phyloP scores from a whole-genome alignment of 352 stramenopile genomes.

The Pythium grandisporangium region DNA sequence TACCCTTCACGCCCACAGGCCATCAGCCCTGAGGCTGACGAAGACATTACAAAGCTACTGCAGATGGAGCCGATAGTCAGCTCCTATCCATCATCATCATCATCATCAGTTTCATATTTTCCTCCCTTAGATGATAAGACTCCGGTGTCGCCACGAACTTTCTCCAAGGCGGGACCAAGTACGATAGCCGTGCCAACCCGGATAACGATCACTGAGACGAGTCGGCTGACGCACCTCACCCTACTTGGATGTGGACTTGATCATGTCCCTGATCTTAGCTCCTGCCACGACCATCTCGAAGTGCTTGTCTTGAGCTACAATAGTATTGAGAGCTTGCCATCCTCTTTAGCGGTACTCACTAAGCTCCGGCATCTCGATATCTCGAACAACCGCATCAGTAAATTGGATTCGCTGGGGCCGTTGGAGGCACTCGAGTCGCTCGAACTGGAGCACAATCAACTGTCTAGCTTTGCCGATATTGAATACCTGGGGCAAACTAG shows the following conservation, averaged over 20 bases:
- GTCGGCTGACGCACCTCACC: too few relatives aligned
- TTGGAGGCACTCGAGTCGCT: conserved; percentile 27
- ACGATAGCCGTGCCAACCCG: too few relatives aligned
- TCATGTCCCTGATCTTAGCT: conserved; percentile 28
- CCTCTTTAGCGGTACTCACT: conserved; percentile 17
- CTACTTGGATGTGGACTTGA: conserved; percentile 47
- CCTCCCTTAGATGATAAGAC: too few relatives aligned
- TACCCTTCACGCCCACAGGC: too few relatives aligned
- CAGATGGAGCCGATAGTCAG: too few relatives aligned
- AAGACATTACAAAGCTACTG: too few relatives aligned
- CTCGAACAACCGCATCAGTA: conserved; percentile 49
- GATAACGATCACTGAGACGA: too few relatives aligned
- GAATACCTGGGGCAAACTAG: conserved; percentile 11
- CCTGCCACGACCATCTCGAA: conserved; percentile 32
- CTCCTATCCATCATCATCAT: too few relatives aligned
- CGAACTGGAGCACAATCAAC: conserved; percentile 57
- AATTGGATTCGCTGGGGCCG: conserved; percentile 30
- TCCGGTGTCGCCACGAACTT: too few relatives aligned
- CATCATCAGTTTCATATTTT: too few relatives aligned
- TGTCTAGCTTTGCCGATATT: conserved; percentile 48
- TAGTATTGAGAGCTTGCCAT: conserved; percentile 29
- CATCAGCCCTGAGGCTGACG: too few relatives aligned
- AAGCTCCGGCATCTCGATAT: conserved; percentile 49
- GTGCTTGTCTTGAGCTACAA: conserved; percentile 70
- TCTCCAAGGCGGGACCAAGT: too few relatives aligned